Evolutionary conservation across 257 asterid genomes (phyloP).

Genomic region (Ehretia macrophylla): DNA sequence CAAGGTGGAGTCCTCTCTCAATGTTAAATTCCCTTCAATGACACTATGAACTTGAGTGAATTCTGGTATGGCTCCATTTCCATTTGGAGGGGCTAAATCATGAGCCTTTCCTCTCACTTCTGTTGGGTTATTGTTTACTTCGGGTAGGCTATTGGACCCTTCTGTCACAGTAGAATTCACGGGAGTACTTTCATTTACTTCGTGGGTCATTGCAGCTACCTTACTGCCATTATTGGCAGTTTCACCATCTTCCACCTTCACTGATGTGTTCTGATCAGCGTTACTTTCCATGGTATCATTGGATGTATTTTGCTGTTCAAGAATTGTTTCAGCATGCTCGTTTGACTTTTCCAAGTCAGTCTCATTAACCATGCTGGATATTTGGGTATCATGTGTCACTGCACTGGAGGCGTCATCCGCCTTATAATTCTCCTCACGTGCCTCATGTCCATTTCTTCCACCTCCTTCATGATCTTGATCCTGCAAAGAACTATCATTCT

Average conservation of each 20-base stretch:
- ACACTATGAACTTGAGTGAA: constrained; percentile 15
- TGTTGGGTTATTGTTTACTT: constrained; percentile 18
- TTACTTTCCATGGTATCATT: constrained; percentile 16
- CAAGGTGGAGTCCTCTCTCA: constrained; percentile 21
- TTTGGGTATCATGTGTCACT: constrained; percentile 58
- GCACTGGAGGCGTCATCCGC: constrained; percentile 99
- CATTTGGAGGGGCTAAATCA: constrained; percentile 26
- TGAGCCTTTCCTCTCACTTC: constrained; percentile 25
- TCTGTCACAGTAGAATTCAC: constrained; percentile 29
- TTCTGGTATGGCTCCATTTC: constrained; percentile 24
- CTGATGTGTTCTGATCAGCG: constrained; percentile 20
- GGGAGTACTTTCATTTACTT: constrained; percentile 19
- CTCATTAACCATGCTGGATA: constrained; percentile 29
- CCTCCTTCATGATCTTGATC: constrained; percentile 44
- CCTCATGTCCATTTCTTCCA: constrained; percentile 39
- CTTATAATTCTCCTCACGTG: constrained; percentile 84
- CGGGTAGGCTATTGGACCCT: constrained; percentile 23
- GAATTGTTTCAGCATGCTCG: constrained; percentile 22
- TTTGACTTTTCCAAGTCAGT: constrained; percentile 27
- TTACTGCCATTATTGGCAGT: constrained; percentile 23
- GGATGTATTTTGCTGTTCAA: constrained; percentile 26
- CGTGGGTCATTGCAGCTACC: constrained; percentile 24
- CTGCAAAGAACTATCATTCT: constrained; percentile 34
- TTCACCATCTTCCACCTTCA: constrained; percentile 29
- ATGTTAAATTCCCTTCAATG: constrained; percentile 14